Conservation (phyloP, 2,329 filamentous ascomycete species). For the Daldinia eschscholtzii region DNA sequence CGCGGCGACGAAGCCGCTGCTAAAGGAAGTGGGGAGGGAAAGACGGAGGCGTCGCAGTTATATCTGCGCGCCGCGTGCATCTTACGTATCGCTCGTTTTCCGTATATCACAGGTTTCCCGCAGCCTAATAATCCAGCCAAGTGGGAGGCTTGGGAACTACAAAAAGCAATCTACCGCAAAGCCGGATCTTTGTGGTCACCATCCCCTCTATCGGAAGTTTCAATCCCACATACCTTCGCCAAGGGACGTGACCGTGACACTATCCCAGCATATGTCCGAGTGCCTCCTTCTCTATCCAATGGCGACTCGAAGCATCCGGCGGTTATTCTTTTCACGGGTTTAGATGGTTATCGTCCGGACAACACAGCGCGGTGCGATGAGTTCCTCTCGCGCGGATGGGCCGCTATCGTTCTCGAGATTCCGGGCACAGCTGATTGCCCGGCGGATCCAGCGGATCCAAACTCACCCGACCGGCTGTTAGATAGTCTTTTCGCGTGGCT, state of each 20-base stretch:
- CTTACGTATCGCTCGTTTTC: conserved; percentile 81
- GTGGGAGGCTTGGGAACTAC: conserved; percentile 72
- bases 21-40: conserved; percentile 61
- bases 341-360: conserved; percentile 74
- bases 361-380: conserved; percentile 72
- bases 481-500: conserved; percentile 73
- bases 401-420: conserved; percentile 71
- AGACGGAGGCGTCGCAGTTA: conserved; percentile 68
- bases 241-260: conserved; percentile 63
- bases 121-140: conserved; percentile 61
- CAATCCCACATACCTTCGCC: conserved; percentile 69
- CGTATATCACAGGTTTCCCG: conserved; percentile 63
- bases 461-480: conserved; percentile 71
- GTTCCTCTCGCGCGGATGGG: conserved; percentile 74
- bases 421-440: conserved; percentile 77
- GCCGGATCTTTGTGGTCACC: conserved; percentile 64
- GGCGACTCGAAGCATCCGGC: conserved; percentile 55
- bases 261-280: conserved; percentile 75
- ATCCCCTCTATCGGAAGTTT: conserved; percentile 71
- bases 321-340: conserved; percentile 70
- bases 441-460: conserved; percentile 70
- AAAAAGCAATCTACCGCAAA: conserved; percentile 73
- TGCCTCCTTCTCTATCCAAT: conserved; percentile 58
- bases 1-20: conserved; percentile 65
- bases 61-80: conserved; percentile 79